Evolutionary conservation across 306 rosid genomes (phyloP), one percentile per base, ranked within the genome.

Genomic region (Boehmeria nivea): DNA sequence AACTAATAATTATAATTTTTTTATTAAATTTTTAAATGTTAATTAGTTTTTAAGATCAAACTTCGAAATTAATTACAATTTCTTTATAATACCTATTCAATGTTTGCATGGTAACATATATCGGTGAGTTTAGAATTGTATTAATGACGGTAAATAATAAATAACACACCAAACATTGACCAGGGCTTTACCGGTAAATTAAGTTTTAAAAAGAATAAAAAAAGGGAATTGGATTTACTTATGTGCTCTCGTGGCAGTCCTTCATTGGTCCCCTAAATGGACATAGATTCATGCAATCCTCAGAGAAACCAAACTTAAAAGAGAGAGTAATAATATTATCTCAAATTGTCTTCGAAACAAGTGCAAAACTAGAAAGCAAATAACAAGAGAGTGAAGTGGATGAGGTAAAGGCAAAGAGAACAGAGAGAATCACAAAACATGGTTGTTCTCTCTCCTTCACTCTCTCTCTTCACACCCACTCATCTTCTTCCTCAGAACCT

Each of bases 391-490:
- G 42, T 10, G 21, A 37, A 59, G 72, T 64, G 69, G 80, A 69
- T 74, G 72, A 75, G 76, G 53, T 38, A 34, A 24, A 2, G 16
- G 3, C 25, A 28, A 10, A 65, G 15, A 44, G 55, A 39, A 57
- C 42, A 43, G 15, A 42, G 40, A 20, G 44, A 28, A 33, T n/a
- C 9, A 33, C 26, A 46, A 67, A 58, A 60, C 56, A 83, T 86
- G 91, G 75, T 66, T 63, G 71, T 75, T 57, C 83, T 76, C 57
- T 71, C 81, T 64, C 74, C 81, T 8, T 68, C 76, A 27, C 64
- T 59, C 7, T 71, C 81, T 38, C 68, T 65, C 72, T 66, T 65
- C 65, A 48, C 72, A 9, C 54, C 84, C 58, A 68, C 20, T 51
- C 43, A 48, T 16, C 53, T 65, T 57, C 49, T 64, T 54, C 68